phyloP scores from a whole-genome alignment of 805 yeast genomes.

The Tetrapisispora phaffii region DNA sequence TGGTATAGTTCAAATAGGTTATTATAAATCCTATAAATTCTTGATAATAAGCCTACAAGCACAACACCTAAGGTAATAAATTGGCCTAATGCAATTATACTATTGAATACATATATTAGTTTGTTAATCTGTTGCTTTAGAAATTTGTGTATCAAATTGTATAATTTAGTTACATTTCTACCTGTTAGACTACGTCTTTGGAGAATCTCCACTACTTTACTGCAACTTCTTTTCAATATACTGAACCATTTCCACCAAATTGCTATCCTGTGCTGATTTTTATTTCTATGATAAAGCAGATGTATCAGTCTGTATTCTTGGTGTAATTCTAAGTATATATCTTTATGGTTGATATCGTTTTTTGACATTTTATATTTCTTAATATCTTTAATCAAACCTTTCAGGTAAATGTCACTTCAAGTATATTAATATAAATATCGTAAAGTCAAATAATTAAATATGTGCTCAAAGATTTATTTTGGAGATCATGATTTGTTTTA shows the following conservation, averaged over 20 bases:
- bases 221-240: slow-evolving; percentile 46
- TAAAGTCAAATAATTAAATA: too few relatives aligned
- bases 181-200: slow-evolving; percentile 5
- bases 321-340: slow-evolving; percentile 13
- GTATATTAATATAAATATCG: too few relatives aligned
- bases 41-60: slow-evolving; percentile 46
- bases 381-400: too few relatives aligned
- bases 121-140: slow-evolving; percentile 34
- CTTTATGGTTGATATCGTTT: neutral
- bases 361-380: neutral
- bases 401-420: too few relatives aligned
- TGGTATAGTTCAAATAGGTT: slow-evolving; percentile 11
- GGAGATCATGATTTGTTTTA: too few relatives aligned
- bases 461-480: too few relatives aligned
- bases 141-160: slow-evolving; percentile 18
- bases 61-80: slow-evolving; percentile 66
- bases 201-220: slow-evolving; percentile 8
- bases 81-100: slow-evolving; percentile 65
- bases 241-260: slow-evolving; percentile 70
- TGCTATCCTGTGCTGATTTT: slow-evolving; percentile 65
- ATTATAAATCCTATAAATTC: slow-evolving; percentile 28
- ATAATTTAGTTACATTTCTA: slow-evolving; percentile 8
- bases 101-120: slow-evolving; percentile 53
- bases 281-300: slow-evolving; percentile 57
- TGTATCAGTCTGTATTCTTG: slow-evolving; percentile 53